phyloP scores from a whole-genome alignment of 306 rosid genomes.

The Luffa acutangula region DNA sequence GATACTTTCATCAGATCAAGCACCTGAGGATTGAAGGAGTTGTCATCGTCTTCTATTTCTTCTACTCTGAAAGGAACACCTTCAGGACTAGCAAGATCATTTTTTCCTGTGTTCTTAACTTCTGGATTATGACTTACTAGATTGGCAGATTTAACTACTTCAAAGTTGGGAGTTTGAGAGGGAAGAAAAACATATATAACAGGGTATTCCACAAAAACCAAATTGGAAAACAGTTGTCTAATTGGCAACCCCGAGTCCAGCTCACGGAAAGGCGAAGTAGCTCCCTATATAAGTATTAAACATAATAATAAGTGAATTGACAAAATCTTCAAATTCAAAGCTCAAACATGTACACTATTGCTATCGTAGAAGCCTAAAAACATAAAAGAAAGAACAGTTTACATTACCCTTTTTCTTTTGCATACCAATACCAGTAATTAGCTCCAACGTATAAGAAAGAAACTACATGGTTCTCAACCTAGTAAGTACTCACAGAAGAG shows the following conservation, averaged over 20 bases:
- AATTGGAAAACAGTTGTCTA: constrained; percentile 50
- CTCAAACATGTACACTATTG: neutral
- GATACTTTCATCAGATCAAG: constrained; percentile 43
- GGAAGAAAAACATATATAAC: constrained; percentile 60
- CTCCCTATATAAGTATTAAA: constrained; percentile 38
- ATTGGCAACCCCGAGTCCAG: constrained; percentile 58
- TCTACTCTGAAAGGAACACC: constrained; percentile 67
- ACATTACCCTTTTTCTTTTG: neutral
- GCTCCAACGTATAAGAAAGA: neutral
- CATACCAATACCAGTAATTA: neutral
- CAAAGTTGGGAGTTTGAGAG: constrained; percentile 46
- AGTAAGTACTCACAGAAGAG: neutral
- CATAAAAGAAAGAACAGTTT: neutral
- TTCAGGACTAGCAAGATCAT: constrained; percentile 20
- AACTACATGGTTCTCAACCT: neutral
- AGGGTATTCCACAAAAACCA: constrained; percentile 73
- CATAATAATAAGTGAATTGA: constrained; percentile 1
- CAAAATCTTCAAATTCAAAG: neutral
- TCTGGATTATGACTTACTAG: constrained; percentile 22
- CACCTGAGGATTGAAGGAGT: constrained; percentile 26
- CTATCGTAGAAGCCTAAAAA: neutral
- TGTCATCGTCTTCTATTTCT: constrained; percentile 49
- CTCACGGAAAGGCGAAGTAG: constrained; percentile 53
- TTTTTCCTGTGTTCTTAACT: constrained; percentile 19
- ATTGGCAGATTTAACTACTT: constrained; percentile 36